Evolutionary conservation across 2,329 filamentous ascomycete genomes (phyloP).

Genomic region (Plectosphaerella sp.): DNA sequence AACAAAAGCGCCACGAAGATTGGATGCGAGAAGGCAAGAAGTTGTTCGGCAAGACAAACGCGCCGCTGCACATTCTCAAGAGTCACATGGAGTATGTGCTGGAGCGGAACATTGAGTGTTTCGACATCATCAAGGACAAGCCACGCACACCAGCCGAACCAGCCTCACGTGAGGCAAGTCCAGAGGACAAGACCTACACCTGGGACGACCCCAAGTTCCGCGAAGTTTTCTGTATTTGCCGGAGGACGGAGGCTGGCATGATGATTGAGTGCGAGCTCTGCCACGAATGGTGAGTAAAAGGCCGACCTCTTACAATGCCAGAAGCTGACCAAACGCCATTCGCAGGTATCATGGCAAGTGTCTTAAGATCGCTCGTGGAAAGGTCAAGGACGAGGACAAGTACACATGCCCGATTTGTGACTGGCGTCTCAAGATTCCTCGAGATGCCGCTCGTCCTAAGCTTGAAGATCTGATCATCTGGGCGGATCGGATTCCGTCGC

Average conservation of each 20-base stretch:
- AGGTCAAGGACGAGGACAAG: constrained; percentile 97
- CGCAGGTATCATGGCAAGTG: constrained; percentile 94
- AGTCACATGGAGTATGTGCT: constrained; percentile 92
- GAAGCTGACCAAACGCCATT: background rate
- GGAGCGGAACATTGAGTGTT: constrained; percentile 84
- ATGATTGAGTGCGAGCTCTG: constrained; percentile 99
- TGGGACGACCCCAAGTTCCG: constrained; percentile 59
- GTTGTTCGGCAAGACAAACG: constrained; percentile 95
- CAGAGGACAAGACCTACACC: constrained; percentile 40
- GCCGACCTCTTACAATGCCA: no score
- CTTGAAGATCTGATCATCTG: constrained; percentile 82
- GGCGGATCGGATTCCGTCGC: constrained; percentile 72
- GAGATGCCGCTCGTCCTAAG: constrained; percentile 92
- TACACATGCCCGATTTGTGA: constrained; percentile 98
- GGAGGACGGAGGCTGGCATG: constrained; percentile 89
- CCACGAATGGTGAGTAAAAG: constrained; percentile 77
- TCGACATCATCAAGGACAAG: constrained; percentile 79
- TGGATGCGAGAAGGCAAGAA: constrained; percentile 99
- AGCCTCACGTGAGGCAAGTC: constrained; percentile 73
- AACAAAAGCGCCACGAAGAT: constrained; percentile 92
- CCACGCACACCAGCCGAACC: constrained; percentile 89
- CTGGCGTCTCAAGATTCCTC: constrained; percentile 93
- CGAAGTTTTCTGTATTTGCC: constrained; percentile 96
- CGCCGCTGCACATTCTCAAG: constrained; percentile 90
- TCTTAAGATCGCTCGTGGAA: constrained; percentile 93